Conservation (phyloP, 306 rosid species). For the Trichosanthes cucumerina region DNA sequence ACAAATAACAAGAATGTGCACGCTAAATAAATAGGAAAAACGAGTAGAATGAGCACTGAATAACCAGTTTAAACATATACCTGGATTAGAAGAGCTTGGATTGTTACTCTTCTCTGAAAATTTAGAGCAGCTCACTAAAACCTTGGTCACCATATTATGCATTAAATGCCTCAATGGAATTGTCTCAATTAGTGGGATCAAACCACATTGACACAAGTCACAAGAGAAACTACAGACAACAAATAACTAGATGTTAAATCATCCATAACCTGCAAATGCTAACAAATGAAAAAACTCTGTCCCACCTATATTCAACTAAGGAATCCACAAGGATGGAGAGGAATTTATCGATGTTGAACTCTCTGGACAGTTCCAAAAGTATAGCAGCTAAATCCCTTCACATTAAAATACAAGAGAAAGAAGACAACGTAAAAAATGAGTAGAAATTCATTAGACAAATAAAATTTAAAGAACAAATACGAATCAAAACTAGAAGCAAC, state of each 20-base stretch:
- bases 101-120: constrained; percentile 28
- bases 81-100: constrained; percentile 40
- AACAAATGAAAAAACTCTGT: neutral
- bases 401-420: constrained; percentile 12
- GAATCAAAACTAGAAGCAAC: constrained; percentile 9
- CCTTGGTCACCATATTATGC: constrained; percentile 44
- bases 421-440: constrained; percentile 9
- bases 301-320: constrained; percentile 69
- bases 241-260: constrained; percentile 18
- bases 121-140: constrained; percentile 52
- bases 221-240: constrained; percentile 47
- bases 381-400: constrained; percentile 56
- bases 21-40: neutral
- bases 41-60: neutral
- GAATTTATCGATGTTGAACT: constrained; percentile 68
- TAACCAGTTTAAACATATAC: constrained; percentile 17
- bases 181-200: constrained; percentile 60
- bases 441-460: constrained; percentile 5
- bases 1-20: neutral
- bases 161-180: constrained; percentile 41
- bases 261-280: constrained; percentile 6
- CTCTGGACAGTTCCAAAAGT: constrained; percentile 49
- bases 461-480: neutral
- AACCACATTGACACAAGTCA: constrained; percentile 44
- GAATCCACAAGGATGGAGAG: constrained; percentile 59